Evolutionary conservation across 2,329 filamentous ascomycete species (phyloP).

Genomic region (Tolypocladium capitatum): DNA sequence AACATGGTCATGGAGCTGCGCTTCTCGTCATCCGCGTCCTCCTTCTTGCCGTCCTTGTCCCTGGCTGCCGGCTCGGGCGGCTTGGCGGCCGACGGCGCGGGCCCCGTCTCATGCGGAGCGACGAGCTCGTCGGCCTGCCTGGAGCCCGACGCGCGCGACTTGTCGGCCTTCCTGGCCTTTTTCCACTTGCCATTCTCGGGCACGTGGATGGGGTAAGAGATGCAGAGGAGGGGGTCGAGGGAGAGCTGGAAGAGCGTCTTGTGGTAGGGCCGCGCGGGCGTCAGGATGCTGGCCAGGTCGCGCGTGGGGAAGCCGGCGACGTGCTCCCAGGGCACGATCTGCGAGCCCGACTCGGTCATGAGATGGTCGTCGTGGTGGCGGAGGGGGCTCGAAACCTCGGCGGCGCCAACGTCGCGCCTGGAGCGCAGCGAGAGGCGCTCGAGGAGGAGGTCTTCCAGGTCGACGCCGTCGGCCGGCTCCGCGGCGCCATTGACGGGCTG

Average conservation of each 20-base stretch:
- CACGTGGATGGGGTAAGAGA: constrained; percentile 75
- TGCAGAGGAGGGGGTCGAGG: constrained; percentile 64
- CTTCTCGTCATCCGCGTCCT: constrained; percentile 45
- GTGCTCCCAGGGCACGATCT: constrained; percentile 55
- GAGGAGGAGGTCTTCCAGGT: constrained; percentile 39
- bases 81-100: constrained; percentile 8
- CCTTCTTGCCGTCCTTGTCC: constrained; percentile 26
- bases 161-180: constrained; percentile 42
- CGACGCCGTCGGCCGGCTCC: constrained; percentile 18
- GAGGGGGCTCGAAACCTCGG: constrained; percentile 28
- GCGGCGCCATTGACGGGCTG: constrained; percentile 21
- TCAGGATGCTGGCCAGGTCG: constrained; percentile 68
- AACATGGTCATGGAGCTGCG: constrained; percentile 85
- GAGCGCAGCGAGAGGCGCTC: constrained; percentile 30
- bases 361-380: constrained; percentile 42
- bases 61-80: constrained; percentile 9
- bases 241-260: constrained; percentile 74
- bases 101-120: constrained; percentile 16
- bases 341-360: constrained; percentile 40
- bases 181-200: constrained; percentile 70
- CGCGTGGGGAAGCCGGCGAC: constrained; percentile 63
- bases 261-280: constrained; percentile 62
- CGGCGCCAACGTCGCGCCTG: constrained; percentile 17
- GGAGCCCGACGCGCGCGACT: constrained; percentile 20
- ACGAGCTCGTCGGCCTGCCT: constrained; percentile 19